Evolutionary conservation across 2,329 filamentous ascomycete species (phyloP).

Genomic region (Penicillium thymicola): DNA sequence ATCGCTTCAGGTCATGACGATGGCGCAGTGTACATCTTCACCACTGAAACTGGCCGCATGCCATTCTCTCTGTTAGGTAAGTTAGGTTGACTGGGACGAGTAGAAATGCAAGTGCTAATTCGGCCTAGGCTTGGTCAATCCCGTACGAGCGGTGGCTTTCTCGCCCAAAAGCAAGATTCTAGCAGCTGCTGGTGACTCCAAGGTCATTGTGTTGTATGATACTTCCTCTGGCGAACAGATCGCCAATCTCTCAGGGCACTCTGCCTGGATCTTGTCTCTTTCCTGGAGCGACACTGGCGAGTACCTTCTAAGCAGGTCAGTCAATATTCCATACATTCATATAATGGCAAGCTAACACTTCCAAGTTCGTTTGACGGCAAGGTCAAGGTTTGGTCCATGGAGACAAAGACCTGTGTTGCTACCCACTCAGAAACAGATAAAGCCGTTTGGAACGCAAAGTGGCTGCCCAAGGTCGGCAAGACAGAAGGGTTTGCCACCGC

Average conservation of each 20-base stretch:
- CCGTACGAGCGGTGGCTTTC: constrained; percentile 81
- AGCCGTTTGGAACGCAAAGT: constrained; percentile 77
- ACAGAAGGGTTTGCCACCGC: constrained; percentile 73
- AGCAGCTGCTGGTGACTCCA: constrained; percentile 84
- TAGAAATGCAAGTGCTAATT: constrained; percentile 16
- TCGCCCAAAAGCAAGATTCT: constrained; percentile 80
- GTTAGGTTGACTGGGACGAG: constrained; percentile 15
- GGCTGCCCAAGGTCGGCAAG: constrained; percentile 67
- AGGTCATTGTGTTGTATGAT: constrained; percentile 87
- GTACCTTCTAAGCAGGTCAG: constrained; percentile 75
- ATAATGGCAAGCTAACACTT: constrained; percentile 12
- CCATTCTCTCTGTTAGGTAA: constrained; percentile 78
- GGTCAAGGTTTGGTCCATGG: constrained; percentile 92
- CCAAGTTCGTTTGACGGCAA: constrained; percentile 79
- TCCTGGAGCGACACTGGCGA: constrained; percentile 95
- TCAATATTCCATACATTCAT: not conserved
- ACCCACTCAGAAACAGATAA: constrained; percentile 90
- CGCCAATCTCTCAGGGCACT: constrained; percentile 74
- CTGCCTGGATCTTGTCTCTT: constrained; percentile 83
- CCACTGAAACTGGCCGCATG: constrained; percentile 82
- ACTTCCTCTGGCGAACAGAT: constrained; percentile 90
- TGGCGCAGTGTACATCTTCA: constrained; percentile 89
- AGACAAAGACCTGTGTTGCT: constrained; percentile 77
- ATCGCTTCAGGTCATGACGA: constrained; percentile 93
- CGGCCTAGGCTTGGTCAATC: constrained; percentile 72